Percentiles rank a stretch among this genome's conserved stretches.
phyloP scores from a whole-genome alignment of 306 rosid genomes.

The Quercus aquifolioides region DNA sequence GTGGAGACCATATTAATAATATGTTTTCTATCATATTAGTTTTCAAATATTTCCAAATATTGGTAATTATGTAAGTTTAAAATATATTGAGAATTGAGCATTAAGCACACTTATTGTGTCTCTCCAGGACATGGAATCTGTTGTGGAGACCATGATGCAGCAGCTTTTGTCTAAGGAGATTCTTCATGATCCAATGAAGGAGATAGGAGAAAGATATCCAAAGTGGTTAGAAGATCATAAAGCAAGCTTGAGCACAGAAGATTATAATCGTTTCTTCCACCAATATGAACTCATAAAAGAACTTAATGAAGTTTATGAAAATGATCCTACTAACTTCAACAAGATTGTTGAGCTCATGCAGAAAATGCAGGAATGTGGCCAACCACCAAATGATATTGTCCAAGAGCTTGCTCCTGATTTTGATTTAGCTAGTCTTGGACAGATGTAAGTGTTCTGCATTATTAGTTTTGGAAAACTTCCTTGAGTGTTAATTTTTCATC shows the following conservation, averaged over 20 bases:
- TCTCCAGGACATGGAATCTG: constrained; percentile 75
- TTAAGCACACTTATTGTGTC: constrained; percentile 1
- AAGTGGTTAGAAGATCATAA: constrained; percentile 90
- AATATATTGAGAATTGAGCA: not conserved
- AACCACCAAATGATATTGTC: constrained; percentile 84
- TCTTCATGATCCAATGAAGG: constrained; percentile 97
- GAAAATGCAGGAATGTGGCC: constrained; percentile 99
- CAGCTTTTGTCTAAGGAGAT: constrained; percentile 93
- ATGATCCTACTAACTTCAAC: constrained; percentile 65
- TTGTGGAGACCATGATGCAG: constrained; percentile 96
- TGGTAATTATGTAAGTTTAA: not conserved
- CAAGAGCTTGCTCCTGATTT: constrained; percentile 85
- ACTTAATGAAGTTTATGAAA: constrained; percentile 76
- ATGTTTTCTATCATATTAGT: not conserved
- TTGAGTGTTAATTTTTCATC: not conserved
- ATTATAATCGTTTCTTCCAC: constrained; percentile 55
- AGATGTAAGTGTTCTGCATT: constrained; percentile 59
- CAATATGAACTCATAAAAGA: constrained; percentile 64
- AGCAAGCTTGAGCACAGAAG: constrained; percentile 75
- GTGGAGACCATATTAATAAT: not conserved
- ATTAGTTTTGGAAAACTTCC: not conserved
- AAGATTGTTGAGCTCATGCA: constrained; percentile 94
- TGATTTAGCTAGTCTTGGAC: constrained; percentile 75
- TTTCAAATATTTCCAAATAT: not conserved
- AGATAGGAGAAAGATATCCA: constrained; percentile 94